Evolutionary conservation across 139 green algal genomes (phyloP).

Genomic region (Chloropicon primus): DNA sequence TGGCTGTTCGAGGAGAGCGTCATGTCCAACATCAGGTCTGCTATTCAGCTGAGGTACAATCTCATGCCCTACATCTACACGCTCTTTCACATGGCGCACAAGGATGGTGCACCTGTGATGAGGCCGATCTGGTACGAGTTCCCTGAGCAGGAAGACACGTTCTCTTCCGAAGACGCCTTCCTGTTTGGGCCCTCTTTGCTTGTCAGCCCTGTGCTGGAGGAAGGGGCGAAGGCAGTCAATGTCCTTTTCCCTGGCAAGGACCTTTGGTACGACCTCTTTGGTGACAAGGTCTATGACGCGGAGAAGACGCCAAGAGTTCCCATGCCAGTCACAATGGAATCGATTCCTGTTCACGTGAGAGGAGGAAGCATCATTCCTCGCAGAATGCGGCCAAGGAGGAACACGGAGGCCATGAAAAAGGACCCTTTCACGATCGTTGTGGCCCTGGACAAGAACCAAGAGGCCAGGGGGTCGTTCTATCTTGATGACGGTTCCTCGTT

Average conservation of each 20-base stretch:
- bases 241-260: conserved; percentile 23
- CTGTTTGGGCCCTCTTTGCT: conserved; percentile 67
- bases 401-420: conserved; percentile 36
- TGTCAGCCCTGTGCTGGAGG: conserved; percentile 51
- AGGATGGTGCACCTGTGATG: conserved; percentile 65
- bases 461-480: conserved; percentile 72
- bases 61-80: conserved; percentile 97
- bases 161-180: conserved; percentile 58
- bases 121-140: conserved; percentile 91
- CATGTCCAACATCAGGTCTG: conserved; percentile 62
- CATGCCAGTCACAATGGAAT: conserved; percentile 52
- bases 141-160: conserved; percentile 40
- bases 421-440: conserved; percentile 86
- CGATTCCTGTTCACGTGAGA: conserved; percentile 57
- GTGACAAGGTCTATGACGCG: background rate
- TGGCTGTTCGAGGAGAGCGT: conserved; percentile 87
- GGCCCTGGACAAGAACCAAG: conserved; percentile 48
- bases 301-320: background rate
- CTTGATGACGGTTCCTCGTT: conserved; percentile 87
- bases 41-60: conserved; percentile 72
- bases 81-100: conserved; percentile 72
- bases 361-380: conserved; percentile 69
- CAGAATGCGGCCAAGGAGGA: conserved; percentile 61
- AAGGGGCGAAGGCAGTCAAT: conserved; percentile 11
- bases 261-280: conserved; percentile 4